These are phyloP conservation scores for Salicornia ramosissima DNA, from an alignment of 148 eudicot genomes.

Conservation along the genomic window DNA sequence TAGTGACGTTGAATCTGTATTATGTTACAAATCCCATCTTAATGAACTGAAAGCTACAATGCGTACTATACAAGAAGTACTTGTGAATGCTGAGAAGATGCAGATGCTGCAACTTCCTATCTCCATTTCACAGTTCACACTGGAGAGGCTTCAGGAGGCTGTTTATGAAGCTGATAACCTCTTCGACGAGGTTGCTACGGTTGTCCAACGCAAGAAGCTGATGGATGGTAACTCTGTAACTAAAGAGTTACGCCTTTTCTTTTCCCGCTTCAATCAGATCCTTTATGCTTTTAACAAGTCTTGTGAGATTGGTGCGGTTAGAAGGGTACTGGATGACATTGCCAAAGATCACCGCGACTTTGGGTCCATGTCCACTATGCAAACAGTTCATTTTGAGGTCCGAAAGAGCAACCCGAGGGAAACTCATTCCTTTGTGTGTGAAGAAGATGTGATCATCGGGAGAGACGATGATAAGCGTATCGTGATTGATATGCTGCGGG, in stretches of 20 bases:
- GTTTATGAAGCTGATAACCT: neutral
- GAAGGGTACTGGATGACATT: neutral
- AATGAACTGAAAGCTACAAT: constrained; percentile 16
- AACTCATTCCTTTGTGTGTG: constrained; percentile 18
- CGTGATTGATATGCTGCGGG: neutral
- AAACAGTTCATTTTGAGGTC: neutral
- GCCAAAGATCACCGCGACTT: neutral
- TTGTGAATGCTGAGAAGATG: constrained; percentile 12
- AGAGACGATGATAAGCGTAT: constrained; percentile 18
- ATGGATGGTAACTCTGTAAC: neutral
- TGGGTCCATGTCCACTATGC: neutral
- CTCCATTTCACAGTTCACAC: neutral
- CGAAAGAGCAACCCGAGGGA: neutral
- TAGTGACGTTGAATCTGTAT: neutral
- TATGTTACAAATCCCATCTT: neutral
- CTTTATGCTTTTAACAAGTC: neutral
- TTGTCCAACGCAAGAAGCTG: neutral
- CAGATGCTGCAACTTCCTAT: neutral
- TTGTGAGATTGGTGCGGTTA: neutral
- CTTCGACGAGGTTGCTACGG: neutral
- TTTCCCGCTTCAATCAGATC: neutral
- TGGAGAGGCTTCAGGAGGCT: neutral
- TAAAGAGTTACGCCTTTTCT: neutral
- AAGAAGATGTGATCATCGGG: constrained; percentile 24
- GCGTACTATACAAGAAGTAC: constrained; percentile 11